Conservation (phyloP, 495 filamentous ascomycete species). For the Oleoguttula mirabilis region DNA sequence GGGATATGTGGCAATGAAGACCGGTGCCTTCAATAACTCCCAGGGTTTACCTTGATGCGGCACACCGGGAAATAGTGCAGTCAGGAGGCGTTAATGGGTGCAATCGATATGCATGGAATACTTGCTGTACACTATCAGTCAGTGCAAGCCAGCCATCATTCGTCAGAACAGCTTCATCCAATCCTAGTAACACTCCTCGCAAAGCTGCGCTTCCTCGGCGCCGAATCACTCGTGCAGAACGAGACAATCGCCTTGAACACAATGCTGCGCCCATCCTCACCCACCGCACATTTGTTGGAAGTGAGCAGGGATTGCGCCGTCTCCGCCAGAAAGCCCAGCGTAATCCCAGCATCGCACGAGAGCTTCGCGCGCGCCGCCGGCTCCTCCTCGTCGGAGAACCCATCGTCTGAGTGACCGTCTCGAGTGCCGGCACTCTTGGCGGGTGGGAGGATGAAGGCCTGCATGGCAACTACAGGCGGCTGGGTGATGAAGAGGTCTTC, state of each 20-base stretch:
- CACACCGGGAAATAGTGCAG: no score
- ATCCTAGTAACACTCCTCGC: slow-evolving; percentile 3
- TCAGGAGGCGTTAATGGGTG: no score
- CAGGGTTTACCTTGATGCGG: no score
- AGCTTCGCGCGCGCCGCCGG: slow-evolving; percentile 7
- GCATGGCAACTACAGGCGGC: slow-evolving; percentile 12
- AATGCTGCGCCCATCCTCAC: not conserved
- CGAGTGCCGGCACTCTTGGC: not conserved
- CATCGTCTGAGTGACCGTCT: not conserved
- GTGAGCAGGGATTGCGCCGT: slow-evolving; percentile 10
- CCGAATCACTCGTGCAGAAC: not conserved
- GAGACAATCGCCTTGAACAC: slow-evolving; percentile 19
- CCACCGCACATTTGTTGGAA: not conserved
- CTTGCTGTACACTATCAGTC: no score
- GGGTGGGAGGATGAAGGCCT: slow-evolving; percentile 8
- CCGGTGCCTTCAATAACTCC: no score
- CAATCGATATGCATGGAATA: no score
- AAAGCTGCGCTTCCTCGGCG: slow-evolving; percentile 4
- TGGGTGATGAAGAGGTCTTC: slow-evolving; percentile 12
- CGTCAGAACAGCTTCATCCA: slow-evolving; percentile 2
- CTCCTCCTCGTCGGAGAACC: not conserved
- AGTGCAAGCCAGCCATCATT: no score
- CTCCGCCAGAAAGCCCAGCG: slow-evolving; percentile 15
- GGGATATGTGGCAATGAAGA: no score
- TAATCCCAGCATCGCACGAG: slow-evolving; percentile 13